phyloP scores from a whole-genome alignment of 2,329 filamentous ascomycete genomes.

The Exophiala calicioides region DNA sequence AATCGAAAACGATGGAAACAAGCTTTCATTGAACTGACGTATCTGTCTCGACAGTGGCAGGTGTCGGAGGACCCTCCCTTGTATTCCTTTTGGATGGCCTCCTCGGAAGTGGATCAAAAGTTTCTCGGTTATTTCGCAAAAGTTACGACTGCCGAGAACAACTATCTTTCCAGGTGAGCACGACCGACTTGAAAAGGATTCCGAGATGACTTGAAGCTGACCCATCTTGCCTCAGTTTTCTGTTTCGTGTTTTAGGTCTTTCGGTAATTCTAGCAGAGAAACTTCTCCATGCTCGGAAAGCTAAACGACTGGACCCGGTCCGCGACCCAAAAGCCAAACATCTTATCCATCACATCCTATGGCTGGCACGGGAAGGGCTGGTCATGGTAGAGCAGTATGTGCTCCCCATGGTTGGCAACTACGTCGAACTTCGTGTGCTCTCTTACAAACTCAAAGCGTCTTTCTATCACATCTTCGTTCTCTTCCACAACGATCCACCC shows the following conservation, averaged over 20 bases:
- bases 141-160: slow-evolving; percentile 73
- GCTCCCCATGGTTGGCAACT: slow-evolving; percentile 77
- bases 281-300: slow-evolving; percentile 77
- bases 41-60: slow-evolving; percentile 34
- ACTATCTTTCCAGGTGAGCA: slow-evolving; percentile 67
- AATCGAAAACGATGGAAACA: slow-evolving; percentile 21
- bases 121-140: slow-evolving; percentile 88
- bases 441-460: slow-evolving; percentile 89
- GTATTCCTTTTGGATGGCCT: slow-evolving; percentile 71
- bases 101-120: slow-evolving; percentile 96
- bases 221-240: slow-evolving; percentile 50
- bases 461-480: slow-evolving; percentile 94
- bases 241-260: slow-evolving; percentile 89
- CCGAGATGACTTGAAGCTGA: slow-evolving; percentile 1
- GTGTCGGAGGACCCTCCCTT: slow-evolving; percentile 34
- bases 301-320: slow-evolving; percentile 78
- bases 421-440: slow-evolving; percentile 82
- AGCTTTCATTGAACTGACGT: slow-evolving; percentile 35
- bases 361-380: slow-evolving; percentile 89
- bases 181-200: not conserved
- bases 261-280: slow-evolving; percentile 85
- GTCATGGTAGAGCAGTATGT: slow-evolving; percentile 84
- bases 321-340: slow-evolving; percentile 71
- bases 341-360: slow-evolving; percentile 88
- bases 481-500: slow-evolving; percentile 89